phyloP scores from a whole-genome alignment of 208 protist genomes.

The Perkinsela sp. region DNA sequence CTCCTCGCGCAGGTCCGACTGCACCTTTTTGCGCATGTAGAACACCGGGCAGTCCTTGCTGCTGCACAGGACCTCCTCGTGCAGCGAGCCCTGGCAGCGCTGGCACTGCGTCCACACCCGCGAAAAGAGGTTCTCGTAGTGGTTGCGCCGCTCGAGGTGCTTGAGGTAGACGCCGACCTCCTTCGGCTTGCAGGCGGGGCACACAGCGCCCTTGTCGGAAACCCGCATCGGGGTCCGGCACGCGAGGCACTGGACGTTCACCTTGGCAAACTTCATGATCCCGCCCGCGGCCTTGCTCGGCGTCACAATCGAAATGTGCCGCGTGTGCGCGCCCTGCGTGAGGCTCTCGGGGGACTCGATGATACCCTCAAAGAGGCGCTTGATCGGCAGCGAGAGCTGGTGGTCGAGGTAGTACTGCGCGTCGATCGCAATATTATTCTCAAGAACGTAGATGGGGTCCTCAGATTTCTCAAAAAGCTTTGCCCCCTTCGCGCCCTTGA shows the following conservation, averaged over 20 bases:
- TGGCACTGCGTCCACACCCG: conserved; percentile 97
- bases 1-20: conserved; percentile 85
- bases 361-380: conserved; percentile 82
- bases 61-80: conserved; percentile 82
- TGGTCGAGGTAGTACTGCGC: conserved; percentile 78
- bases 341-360: conserved; percentile 62
- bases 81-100: conserved; percentile 84
- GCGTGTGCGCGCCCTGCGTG: conserved; percentile 85
- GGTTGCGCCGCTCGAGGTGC: conserved; percentile 54
- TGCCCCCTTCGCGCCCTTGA: conserved; percentile 28
- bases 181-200: conserved; percentile 49
- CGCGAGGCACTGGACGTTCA: conserved; percentile 76
- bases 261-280: conserved; percentile 86
- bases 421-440: conserved; percentile 78
- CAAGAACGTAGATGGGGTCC: conserved; percentile 94
- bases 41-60: conserved; percentile 97
- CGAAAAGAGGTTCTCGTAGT: conserved; percentile 79
- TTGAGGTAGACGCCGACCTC: conserved; percentile 72
- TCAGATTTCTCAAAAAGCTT: conserved; percentile 97
- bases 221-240: conserved; percentile 42
- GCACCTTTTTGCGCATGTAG: conserved; percentile 96
- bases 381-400: conserved; percentile 62
- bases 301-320: conserved; percentile 67
- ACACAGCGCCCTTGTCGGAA: conserved; percentile 56
- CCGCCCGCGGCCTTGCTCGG: conserved; percentile 69